Base-by-base conservation (phyloP, 148 eudicot species). In the Persicaria tinctoria region DNA sequence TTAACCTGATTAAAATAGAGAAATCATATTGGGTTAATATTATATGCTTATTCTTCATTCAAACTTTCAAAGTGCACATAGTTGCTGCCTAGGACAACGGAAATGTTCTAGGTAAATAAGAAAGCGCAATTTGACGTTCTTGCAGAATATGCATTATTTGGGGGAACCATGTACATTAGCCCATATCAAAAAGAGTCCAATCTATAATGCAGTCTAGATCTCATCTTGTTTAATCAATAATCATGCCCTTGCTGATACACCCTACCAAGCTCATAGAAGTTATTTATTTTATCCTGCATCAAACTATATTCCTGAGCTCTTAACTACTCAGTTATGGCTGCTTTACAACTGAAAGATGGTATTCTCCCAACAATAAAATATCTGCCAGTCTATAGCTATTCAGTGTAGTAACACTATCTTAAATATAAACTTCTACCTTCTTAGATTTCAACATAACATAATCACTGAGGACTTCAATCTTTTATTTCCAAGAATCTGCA, bases 1-100 rank as follows among this genome's bases (percentile, higher is more conserved):
- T 92, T 92, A 72, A 96, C 99, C 97, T 96, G 88, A 68, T 74
- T 68, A 55, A 46, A 20, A 75, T 4, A 47, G 54, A 17, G 14
- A n/a, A 71, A 50, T 66, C 55, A 47, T 47, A 2, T 71, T 4
- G 47, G 41, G 74, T 32, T 71, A 66, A 41, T 38, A 14, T 66
- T 18, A 66, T 41, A 41, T 14, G 47, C 48, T 66, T 66, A 63
- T 44, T 17, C 13, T 46, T 66, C 48, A 44, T 13, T 66, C 48
- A 66, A 41, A 41, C 5, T 57, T 18, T 57, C 10, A 66, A 41
- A 41, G 48, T 12, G 32, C 9, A 63, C 45, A 63, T 3, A 32
- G 46, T 38, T 27, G 53, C 3, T 9, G 53, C 9, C 9, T 7
- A 27, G 7, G 0, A 59, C 66, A 59, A 3, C 9, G 1, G 1